Base-by-base conservation (phyloP, 2,329 filamentous ascomycete species). In the Penicillium paneum region DNA sequence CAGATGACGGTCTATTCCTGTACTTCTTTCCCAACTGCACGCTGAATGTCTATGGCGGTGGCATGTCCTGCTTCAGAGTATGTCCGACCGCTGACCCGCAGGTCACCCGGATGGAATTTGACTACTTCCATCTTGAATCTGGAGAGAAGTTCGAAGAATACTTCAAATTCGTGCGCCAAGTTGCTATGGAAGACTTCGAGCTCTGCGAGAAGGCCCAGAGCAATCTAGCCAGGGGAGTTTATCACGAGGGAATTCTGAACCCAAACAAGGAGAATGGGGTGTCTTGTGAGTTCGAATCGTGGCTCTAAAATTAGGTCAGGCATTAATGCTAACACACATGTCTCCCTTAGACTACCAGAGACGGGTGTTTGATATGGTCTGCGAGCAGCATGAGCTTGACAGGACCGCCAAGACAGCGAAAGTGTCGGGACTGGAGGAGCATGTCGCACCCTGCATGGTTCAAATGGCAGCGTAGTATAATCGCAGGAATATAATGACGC, bases 1-100 rank as follows among this genome's bases (percentile, higher is more conserved):
- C 76, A 0, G 71, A 80, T 31, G 81, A 83, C 56, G 81, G 81
- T 0, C 66, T 84, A 0, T 83, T 83, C 53, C 69, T 83, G 8
- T 84, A 82, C 59, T 81, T 83, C 71, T 83, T 83, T 63, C 81
- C 81, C 0, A 80, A 77, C 55, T 82, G 79, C 61, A 83, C 80
- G 0, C 62, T 83, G 42, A 83, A 83, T 52, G 77, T 83, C 36
- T 83, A 84, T 52, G 81, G 80, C 1, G 81, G 81, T 1, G 81
- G 81, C 4, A 82, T 83, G 80, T 78, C 78, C 11, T 79, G 75
- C 5, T 84, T 83, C 67, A 77, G 81, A 1, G 79, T 82, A 1
- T 80, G 79, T 57, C 81, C 81, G 1, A 79, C 76, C 0, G 67
- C 74, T 1, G 73, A 79, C 24, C 79, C 81, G 0, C 73, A 75